A percentile compares a stretch with the other conserved stretches of the same genome.
phyloP scores from a whole-genome alignment of 345 rosid genomes.

The Pistacia atlantica region DNA sequence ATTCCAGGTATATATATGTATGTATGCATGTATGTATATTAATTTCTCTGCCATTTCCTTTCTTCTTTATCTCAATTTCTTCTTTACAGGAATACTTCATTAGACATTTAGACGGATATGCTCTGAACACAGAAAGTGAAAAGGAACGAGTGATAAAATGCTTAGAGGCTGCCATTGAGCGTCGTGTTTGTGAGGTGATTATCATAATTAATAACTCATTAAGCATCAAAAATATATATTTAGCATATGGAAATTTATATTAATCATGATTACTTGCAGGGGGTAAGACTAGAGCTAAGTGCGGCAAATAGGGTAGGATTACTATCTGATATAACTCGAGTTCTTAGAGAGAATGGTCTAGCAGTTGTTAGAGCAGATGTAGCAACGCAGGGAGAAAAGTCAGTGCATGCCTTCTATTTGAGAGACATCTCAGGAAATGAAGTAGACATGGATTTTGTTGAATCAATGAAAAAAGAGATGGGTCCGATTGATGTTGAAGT shows the following conservation, averaged over 20 bases:
- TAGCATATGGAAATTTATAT: too few species aligned
- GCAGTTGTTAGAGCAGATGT: conserved; percentile 66
- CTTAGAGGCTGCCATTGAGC: conserved; percentile 56
- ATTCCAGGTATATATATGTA: conserved; percentile 43
- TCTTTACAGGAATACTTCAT: conserved; percentile 39
- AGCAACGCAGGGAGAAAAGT: conserved; percentile 61
- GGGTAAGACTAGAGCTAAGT: conserved; percentile 55
- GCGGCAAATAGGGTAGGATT: conserved; percentile 65
- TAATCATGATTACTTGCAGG: conserved; percentile 31
- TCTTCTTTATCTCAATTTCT: background rate
- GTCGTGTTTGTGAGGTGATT: conserved; percentile 55
- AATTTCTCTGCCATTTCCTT: too few species aligned
- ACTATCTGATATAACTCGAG: conserved; percentile 65
- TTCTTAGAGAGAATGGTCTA: conserved; percentile 69
- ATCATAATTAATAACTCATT: too few species aligned
- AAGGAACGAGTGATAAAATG: conserved; percentile 52
- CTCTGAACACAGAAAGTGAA: conserved; percentile 36
- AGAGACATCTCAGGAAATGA: conserved; percentile 54
- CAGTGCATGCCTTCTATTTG: conserved; percentile 58
- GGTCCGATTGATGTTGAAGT: conserved; percentile 56
- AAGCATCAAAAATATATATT: too few species aligned
- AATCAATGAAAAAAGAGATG: conserved; percentile 67
- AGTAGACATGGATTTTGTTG: conserved; percentile 60
- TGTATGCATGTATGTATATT: too few species aligned
- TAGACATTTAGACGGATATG: conserved; percentile 35